Percentiles rank a stretch among this genome's conserved stretches.
Evolutionary conservation across 2,329 filamentous ascomycete genomes (phyloP).

Genomic region (Colletotrichum abscissum): DNA sequence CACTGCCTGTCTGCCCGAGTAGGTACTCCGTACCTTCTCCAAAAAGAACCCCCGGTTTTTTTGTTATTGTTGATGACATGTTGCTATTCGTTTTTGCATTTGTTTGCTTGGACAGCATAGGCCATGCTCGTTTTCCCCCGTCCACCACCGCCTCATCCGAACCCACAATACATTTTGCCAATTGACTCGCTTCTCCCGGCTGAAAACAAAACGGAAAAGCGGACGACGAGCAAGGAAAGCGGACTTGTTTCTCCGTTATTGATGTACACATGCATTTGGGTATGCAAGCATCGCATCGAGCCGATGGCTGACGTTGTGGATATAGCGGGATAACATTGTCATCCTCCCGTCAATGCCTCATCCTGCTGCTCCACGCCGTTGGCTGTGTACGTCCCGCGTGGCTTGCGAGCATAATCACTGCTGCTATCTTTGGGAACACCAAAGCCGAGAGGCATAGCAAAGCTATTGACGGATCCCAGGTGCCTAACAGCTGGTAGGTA

Average conservation of each 20-base stretch:
- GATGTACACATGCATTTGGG: neutral
- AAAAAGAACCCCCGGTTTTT: neutral
- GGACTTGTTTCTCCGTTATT: neutral
- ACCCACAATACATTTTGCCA: neutral
- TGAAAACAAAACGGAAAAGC: neutral
- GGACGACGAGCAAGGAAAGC: neutral
- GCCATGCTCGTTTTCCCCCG: neutral
- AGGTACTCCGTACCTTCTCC: too few relatives aligned
- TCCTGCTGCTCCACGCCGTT: neutral
- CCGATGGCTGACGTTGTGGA: neutral
- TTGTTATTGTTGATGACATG: neutral
- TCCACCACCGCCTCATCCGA: neutral
- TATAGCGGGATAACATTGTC: neutral
- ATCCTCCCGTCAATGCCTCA: neutral
- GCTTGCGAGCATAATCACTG: neutral
- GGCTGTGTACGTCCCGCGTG: conserved; percentile 2
- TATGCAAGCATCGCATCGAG: neutral
- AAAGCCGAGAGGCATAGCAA: neutral
- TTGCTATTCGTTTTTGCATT: neutral
- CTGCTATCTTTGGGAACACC: conserved; percentile 10
- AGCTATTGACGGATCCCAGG: neutral
- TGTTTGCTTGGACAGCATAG: neutral
- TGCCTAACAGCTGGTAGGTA: neutral
- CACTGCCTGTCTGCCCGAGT: neutral
- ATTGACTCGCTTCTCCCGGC: neutral